These are phyloP conservation scores for Ogataea siamensis DNA, from an alignment of 805 yeast species.

Conservation along the genomic window DNA sequence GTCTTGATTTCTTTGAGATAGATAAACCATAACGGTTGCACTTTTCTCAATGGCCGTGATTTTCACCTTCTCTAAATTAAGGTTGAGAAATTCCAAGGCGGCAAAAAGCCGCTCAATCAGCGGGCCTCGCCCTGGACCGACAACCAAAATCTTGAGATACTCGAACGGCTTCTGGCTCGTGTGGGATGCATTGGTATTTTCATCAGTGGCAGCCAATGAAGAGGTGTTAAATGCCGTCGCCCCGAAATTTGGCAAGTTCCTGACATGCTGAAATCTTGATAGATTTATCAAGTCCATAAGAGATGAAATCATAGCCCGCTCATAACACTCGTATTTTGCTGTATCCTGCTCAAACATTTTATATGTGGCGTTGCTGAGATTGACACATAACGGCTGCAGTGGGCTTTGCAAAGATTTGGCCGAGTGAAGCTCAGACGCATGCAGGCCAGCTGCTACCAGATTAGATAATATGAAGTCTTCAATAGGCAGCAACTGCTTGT, in stretches of 20 bases:
- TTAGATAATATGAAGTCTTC: slow-evolving; percentile 28
- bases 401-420: slow-evolving; percentile 44
- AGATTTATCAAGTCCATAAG: slow-evolving; percentile 36
- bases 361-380: slow-evolving; percentile 61
- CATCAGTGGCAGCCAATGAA: slow-evolving; percentile 17
- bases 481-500: slow-evolving; percentile 29
- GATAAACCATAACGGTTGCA: slow-evolving; percentile 50
- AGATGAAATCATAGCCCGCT: slow-evolving; percentile 59
- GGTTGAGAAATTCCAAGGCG: slow-evolving; percentile 37
- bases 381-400: slow-evolving; percentile 63
- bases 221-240: slow-evolving; percentile 24
- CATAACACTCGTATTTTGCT: slow-evolving; percentile 68
- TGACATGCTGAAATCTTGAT: slow-evolving; percentile 22
- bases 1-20: slow-evolving; percentile 47
- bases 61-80: slow-evolving; percentile 26
- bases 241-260: slow-evolving; percentile 17
- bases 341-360: slow-evolving; percentile 68
- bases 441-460: slow-evolving; percentile 16
- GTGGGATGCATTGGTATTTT: not conserved
- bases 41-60: slow-evolving; percentile 73
- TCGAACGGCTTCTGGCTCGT: not conserved
- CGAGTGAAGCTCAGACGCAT: slow-evolving; percentile 14
- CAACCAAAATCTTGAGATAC: slow-evolving; percentile 48
- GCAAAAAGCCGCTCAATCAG: slow-evolving; percentile 54
- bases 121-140: slow-evolving; percentile 91